Base-by-base conservation (phyloP, 768 basidiomycete species). In the Pluteus cervinus region DNA sequence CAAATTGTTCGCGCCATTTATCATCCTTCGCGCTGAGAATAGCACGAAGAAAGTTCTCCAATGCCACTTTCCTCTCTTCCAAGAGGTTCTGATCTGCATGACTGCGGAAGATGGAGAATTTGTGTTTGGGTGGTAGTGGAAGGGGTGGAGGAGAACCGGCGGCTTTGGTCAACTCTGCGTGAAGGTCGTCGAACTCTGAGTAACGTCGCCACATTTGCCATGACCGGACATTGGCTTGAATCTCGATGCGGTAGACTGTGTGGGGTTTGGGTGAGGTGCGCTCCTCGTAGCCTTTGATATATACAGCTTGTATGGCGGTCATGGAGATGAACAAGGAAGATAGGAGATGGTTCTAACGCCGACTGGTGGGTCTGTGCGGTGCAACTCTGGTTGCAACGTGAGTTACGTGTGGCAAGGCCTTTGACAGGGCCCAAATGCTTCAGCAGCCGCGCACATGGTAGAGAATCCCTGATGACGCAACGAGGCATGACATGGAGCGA, bases 161-260 rank as follows among this genome's bases (percentile, higher is more conserved):
- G n/a, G 81, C 75, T 54, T 84, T 81, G 18, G 73, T 72, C 50
- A 96, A 76, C 51, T 92, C 85, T 6, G 75, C 73, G 57, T 93
- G 76, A 5, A 98, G 78, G 50, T 88, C 81, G 53, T 75, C 80
- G 62, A 98, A 98, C 62, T 96, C 91, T 29, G 89, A 92, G 65
- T 97, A 98, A 34, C 94, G 85, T 41, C 85, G 71, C 79, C 86
- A 87, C 72, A 96, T 86, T 40, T 84, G 78, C 92, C 93, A 97
- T 55, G 88, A 83, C 43, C 87, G 81, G 20, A 91, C 86, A 39
- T 88, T 80, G 5, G 90, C 90, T 48, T 86, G 79, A 49, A 97
- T 80, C 51, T 82, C 75, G 55, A 94, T 85, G 44, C 71, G 71
- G 63, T 84, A 94, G 49, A 86, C 87, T 40, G 73, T 71, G 53